phyloP scores from a whole-genome alignment of 257 asterid genomes.

The Capsicum baccatum region DNA sequence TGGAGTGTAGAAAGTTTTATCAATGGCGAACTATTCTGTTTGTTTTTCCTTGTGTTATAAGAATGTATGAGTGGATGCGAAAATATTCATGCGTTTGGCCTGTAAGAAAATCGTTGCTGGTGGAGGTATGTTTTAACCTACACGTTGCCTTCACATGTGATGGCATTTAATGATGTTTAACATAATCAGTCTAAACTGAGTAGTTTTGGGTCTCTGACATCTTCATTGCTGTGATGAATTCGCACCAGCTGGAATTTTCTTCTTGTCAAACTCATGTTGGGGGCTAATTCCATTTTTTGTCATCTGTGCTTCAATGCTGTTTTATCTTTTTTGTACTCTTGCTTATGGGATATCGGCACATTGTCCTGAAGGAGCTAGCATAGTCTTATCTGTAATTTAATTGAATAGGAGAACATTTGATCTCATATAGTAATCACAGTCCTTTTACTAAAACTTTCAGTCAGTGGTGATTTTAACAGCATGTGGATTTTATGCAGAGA shows the following conservation, averaged over 20 bases:
- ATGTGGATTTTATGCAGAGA: constrained; percentile 57
- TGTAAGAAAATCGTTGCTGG: neutral
- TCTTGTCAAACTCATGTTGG: neutral
- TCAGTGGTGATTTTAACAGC: constrained; percentile 10
- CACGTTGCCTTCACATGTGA: constrained; percentile 14
- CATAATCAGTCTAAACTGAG: neutral
- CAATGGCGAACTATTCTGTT: neutral
- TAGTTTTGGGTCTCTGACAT: constrained; percentile 15
- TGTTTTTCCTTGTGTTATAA: constrained; percentile 8
- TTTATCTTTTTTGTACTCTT: neutral
- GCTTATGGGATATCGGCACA: neutral
- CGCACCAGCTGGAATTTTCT: constrained; percentile 5
- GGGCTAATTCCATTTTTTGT: neutral
- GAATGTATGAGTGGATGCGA: neutral
- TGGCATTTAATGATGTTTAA: neutral
- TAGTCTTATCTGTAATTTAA: neutral
- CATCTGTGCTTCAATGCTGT: constrained; percentile 23
- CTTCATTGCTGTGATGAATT: constrained; percentile 9
- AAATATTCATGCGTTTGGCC: neutral
- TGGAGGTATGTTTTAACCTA: neutral
- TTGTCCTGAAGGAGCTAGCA: neutral
- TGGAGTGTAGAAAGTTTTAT: neutral
- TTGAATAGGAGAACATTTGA: neutral
- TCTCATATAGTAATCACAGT: neutral
- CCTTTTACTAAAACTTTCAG: neutral